Percentiles rank a stretch among this genome's conserved stretches.
Evolutionary conservation across 805 yeast species (phyloP).

Genomic region (Spathaspora girioi): DNA sequence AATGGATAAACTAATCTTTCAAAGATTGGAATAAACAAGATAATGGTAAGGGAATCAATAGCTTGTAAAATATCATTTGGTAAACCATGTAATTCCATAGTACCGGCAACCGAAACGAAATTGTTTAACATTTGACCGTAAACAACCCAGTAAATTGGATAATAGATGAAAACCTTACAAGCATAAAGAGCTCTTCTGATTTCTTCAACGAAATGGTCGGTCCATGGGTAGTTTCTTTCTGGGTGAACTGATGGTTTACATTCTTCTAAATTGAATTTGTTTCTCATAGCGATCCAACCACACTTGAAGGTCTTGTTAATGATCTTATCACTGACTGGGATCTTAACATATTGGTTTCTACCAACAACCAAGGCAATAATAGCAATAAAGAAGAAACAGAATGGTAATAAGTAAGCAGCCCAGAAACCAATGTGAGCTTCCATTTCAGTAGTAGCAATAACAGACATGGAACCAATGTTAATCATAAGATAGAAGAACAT

Average conservation of each 20-base stretch:
- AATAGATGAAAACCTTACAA: conserved; percentile 69
- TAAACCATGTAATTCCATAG: conserved; percentile 70
- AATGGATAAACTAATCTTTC: conserved; percentile 53
- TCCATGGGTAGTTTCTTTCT: conserved; percentile 51
- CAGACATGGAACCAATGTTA: conserved; percentile 71
- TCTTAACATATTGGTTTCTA: conserved; percentile 50
- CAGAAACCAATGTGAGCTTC: conserved; percentile 65
- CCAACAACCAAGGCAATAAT: conserved; percentile 52
- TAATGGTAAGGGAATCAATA: conserved; percentile 71
- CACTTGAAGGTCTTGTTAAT: conserved; percentile 49
- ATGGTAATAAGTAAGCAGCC: conserved; percentile 74
- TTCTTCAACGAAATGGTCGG: conserved; percentile 71
- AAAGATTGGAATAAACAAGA: conserved; percentile 72
- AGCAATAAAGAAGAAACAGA: conserved; percentile 53
- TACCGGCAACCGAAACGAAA: conserved; percentile 71
- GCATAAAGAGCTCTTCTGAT: conserved; percentile 61
- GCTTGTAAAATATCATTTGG: conserved; percentile 80
- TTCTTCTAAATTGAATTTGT: conserved; percentile 47
- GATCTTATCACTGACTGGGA: conserved; percentile 60
- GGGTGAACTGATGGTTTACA: conserved; percentile 59
- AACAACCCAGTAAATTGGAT: conserved; percentile 71
- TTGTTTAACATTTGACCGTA: conserved; percentile 70
- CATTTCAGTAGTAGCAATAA: conserved; percentile 72
- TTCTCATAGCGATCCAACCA: conserved; percentile 40
- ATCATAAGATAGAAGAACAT: conserved; percentile 75